phyloP scores from a whole-genome alignment of 345 rosid species.

The Anastatica hierochuntica region DNA sequence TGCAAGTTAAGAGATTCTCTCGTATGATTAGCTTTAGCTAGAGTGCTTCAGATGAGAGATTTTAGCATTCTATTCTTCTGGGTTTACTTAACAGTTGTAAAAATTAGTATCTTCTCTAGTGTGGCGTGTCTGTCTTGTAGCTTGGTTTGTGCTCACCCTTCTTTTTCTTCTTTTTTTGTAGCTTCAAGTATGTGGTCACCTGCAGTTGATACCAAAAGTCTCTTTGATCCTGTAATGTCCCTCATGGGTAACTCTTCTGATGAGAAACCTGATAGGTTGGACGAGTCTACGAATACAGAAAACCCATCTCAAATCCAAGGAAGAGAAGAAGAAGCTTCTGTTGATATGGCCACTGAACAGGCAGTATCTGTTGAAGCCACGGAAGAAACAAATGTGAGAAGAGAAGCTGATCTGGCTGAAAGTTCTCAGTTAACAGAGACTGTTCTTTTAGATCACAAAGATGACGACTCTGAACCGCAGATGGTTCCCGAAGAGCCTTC shows the following conservation, averaged over 20 bases:
- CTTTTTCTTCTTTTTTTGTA: constrained; percentile 1
- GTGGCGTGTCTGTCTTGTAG: neutral
- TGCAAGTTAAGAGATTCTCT: neutral
- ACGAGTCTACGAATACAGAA: constrained; percentile 30
- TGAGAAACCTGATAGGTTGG: constrained; percentile 33
- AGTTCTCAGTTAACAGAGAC: constrained; percentile 28
- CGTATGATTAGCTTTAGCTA: neutral
- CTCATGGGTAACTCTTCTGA: constrained; percentile 66
- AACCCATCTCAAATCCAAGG: constrained; percentile 28
- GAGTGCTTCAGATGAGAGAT: constrained; percentile 3
- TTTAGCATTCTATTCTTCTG: neutral
- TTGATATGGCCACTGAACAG: constrained; percentile 9
- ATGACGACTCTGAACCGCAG: constrained; percentile 35
- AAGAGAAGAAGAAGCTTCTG: constrained; percentile 30
- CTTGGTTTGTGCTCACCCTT: constrained; percentile 1
- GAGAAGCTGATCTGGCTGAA: constrained; percentile 29
- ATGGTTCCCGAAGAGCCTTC: constrained; percentile 28
- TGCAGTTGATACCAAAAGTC: constrained; percentile 35
- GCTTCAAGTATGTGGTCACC: constrained; percentile 67
- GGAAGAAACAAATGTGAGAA: constrained; percentile 16
- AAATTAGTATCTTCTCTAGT: no score
- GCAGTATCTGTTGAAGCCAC: constrained; percentile 34
- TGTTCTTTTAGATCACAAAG: constrained; percentile 24
- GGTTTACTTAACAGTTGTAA: no score
- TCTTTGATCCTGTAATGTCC: constrained; percentile 57